Base-by-base conservation (phyloP, 257 asterid genomes). In the Nicotiana tabacum region DNA sequence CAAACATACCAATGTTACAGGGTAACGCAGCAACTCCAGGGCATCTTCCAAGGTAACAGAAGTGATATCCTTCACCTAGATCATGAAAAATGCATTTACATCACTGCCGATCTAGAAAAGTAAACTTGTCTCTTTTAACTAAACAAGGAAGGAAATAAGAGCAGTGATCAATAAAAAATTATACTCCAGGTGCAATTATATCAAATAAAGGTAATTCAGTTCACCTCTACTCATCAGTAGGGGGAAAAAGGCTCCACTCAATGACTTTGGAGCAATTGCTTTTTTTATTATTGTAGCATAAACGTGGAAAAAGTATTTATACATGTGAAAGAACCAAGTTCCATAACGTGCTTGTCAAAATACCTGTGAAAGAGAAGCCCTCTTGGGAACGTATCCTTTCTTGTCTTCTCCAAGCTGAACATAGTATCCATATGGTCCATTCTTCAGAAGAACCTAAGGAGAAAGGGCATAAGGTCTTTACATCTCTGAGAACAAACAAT, bases 321-420 rank as follows among this genome's bases (percentile, higher is more conserved):
- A 74, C 61, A 74, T 24, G 39, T 27, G 39, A 48, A 74, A 27
- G 80, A 74, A 74, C 62, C 39, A 74, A 13, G 80, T 74, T 46
- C 39, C 29, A 74, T 27, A 15, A 79, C 35, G 57, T 37, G 66
- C 74, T 80, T 48, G 43, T 16, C 37, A 61, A 82, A 91, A 27
- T 90, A 94, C 99, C 39, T 86, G 91, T 67, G 92, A 61, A 17
- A 88, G 85, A 0, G 98, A 93, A 62, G 95, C 95, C 82, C 99
- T 92, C 90, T 96, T 94, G 77, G 97, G 98, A 56, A 82, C 48
- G 82, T 88, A 88, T 65, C 99, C 98, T 83, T 89, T 88, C 83
- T 93, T 92, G 87, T 96, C 98, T 85, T 96, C 98, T 85, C 99
- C 99, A 77, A 94, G 93, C 91, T 96, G 99, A 84, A 94, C 90